These are phyloP conservation scores for Yarrowia porcina DNA, from an alignment of 805 yeast species.

Conservation along the genomic window DNA sequence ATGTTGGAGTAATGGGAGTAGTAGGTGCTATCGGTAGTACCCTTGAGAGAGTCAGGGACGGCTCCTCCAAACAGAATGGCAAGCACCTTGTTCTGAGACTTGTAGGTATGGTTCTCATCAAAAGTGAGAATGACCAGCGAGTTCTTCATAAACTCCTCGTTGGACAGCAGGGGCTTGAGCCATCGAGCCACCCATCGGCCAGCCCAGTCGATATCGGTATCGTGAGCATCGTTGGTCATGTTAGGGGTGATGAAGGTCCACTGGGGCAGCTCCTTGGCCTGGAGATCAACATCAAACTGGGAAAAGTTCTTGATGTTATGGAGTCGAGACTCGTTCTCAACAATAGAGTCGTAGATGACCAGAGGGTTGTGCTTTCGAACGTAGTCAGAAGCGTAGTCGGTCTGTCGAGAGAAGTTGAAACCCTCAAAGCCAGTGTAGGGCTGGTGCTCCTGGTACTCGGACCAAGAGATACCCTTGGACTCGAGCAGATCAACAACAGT, in stretches of 20 bases:
- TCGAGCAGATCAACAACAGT: conserved; percentile 50
- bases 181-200: conserved; percentile 48
- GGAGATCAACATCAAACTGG: conserved; percentile 44
- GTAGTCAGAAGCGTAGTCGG: conserved; percentile 46
- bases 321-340: conserved; percentile 40
- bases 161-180: conserved; percentile 45
- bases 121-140: conserved; percentile 49
- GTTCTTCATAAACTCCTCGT: conserved; percentile 48
- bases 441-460: conserved; percentile 51
- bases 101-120: conserved; percentile 48
- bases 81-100: conserved; percentile 46
- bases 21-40: conserved; percentile 48
- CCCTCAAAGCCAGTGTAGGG: conserved; percentile 55
- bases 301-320: conserved; percentile 49
- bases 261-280: conserved; percentile 47
- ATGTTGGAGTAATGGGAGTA: conserved; percentile 53
- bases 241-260: conserved; percentile 54
- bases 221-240: conserved; percentile 54
- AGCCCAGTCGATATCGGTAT: conserved; percentile 46
- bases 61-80: conserved; percentile 50
- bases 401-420: conserved; percentile 46
- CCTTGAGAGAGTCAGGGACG: conserved; percentile 43
- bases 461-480: conserved; percentile 48
- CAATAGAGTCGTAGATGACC: conserved; percentile 44
- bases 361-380: conserved; percentile 55